Evolutionary conservation across 2,329 filamentous ascomycete genomes (phyloP), one percentile per base, ranked within the genome.

Genomic region (Tolypocladium cylindrosporum): DNA sequence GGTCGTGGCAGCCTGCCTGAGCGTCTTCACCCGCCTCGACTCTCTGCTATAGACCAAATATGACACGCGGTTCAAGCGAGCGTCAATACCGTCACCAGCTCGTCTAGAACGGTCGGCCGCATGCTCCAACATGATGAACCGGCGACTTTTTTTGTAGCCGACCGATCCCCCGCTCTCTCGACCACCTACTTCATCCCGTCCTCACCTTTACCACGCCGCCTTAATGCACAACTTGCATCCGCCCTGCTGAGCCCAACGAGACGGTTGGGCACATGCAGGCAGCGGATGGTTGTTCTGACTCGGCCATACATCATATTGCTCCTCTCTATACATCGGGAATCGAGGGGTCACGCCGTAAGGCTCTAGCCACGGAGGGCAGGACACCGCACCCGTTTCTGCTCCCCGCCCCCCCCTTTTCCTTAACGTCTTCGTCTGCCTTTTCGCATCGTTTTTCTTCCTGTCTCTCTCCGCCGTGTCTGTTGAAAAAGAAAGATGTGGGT

Each of bases 21-120:
- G 89, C 77, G 94, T 99, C 68, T 99, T 99, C 74, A 99, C 94
- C 63, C 86, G 93, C 71, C 88, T 99, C 68, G 94, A 99, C 77
- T 97, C 94, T 55, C 81, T 99, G 61, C 86, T 99, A 72, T 99
- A 83, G 77, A 60, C 56, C 41, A n/a, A 11, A 3, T 10, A 27
- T 19, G 48, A 31, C 13, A n/a, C 9, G 31, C 19, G 27, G 19
- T 51, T 36, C 5, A 16, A n/a, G 36, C 48, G 48, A 51, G 48
- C 19, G 31, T n/a, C 31, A 13, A 36, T 1, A n/a, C 31, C 19
- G 4, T n/a, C 27, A 21, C 11, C 19, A 6, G 48, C 48, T 51
- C 48, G 48, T 13, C 9, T 51, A 2, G 7, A 13, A n/a, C 31
- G 13, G 19, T 11, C 16, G 19, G 31, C 31, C 36, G 48, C 10